Conservation (phyloP, 305 asterid genomes). For the Ajuga reptans region DNA sequence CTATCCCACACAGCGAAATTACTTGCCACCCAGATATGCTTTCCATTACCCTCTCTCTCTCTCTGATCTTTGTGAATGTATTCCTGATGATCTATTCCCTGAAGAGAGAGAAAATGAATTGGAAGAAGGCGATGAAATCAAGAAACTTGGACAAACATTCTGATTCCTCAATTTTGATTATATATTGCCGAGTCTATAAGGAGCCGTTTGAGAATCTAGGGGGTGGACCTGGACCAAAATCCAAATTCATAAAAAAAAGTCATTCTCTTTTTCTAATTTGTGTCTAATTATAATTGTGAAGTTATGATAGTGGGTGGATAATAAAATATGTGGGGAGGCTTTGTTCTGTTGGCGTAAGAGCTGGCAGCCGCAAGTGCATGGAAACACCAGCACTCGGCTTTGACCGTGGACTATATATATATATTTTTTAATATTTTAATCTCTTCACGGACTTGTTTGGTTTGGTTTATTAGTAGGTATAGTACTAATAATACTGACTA, state of each 20-base stretch:
- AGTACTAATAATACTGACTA: no score
- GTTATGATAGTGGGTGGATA: neutral
- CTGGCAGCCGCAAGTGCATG: conserved; percentile 14
- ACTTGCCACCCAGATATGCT: conserved; percentile 55
- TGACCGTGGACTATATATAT: conserved; percentile 1
- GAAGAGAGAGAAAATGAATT: neutral
- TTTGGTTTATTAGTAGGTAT: no score
- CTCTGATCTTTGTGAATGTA: neutral
- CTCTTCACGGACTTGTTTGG: no score
- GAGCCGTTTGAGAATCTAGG: neutral
- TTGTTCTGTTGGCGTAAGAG: conserved; percentile 3
- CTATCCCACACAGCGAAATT: conserved; percentile 47
- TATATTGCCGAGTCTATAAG: no score
- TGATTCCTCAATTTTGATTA: conserved; percentile 2
- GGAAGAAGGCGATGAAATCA: conserved; percentile 8
- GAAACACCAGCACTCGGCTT: neutral
- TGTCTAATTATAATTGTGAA: neutral
- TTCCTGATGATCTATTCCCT: neutral
- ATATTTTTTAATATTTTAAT: no score
- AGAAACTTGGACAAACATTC: conserved; percentile 3
- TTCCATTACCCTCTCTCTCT: conserved; percentile 39
- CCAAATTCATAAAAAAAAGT: neutral
- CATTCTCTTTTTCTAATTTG: neutral
- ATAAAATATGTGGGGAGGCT: conserved; percentile 1
- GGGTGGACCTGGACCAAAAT: conserved; percentile 15